Base-by-base conservation (phyloP, 768 basidiomycete species). In the Tricholoma terreum region DNA sequence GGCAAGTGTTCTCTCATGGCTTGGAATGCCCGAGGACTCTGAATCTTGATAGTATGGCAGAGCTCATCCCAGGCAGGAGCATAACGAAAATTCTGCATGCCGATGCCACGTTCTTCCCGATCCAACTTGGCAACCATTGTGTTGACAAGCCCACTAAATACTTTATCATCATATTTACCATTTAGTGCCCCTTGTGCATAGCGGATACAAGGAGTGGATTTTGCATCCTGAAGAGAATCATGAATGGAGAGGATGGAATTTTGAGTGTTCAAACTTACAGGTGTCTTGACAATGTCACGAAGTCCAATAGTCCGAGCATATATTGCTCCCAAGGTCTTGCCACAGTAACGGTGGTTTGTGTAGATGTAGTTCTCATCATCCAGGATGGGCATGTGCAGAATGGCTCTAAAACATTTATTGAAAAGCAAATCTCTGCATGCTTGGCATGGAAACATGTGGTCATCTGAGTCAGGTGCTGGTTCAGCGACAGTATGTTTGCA, bases 61-160 rank as follows among this genome's bases (percentile, higher is more conserved):
- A n/a, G n/a, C n/a, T n/a, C n/a, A n/a, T n/a, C n/a, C n/a, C n/a
- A n/a, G n/a, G n/a, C n/a, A n/a, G 63, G 63, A 2, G 63, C 38
- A 54, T 69, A 73, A 10, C 57, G 50, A 55, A 74, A 66, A 50
- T 72, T 71, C 54, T 70, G 69, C 46, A 63, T 56, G 0, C 67
- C 68, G 11, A 61, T 54, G 1, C 71, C 71, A 0, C 58, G 58
- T 3, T 42, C 42, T 22, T 67, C 50, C 2, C 61, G 56, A 10
- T 72, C 69, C 0, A 24, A 17, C 1, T 33, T 33, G 3, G 22
- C 17, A 0, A 65, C 51, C 52, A 68, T 63, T 1, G 67, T 69
- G 15, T 69, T 35, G 1, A 73, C 50, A 1, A 73, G 46, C 1
- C 63, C 68, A 6, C 56, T 17, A 52, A 72, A 67, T 2, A 69